These are phyloP conservation scores for Favolaschia claudopus DNA, from an alignment of 768 basidiomycete genomes.

Conservation along the genomic window DNA sequence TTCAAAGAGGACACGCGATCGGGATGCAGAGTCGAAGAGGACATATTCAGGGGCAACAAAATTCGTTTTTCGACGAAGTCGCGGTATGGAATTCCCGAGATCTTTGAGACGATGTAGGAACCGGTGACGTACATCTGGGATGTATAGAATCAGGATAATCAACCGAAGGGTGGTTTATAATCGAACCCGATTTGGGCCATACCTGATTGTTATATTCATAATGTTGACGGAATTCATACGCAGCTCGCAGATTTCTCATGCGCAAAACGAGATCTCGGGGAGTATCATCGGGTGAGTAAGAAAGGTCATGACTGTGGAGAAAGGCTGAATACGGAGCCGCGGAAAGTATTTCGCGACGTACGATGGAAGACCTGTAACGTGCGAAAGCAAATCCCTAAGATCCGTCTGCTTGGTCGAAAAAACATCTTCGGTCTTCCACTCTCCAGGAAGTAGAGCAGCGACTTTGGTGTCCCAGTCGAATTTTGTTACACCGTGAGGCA, in stretches of 20 bases:
- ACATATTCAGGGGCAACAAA: slow-evolving; percentile 49
- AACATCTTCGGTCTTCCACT: slow-evolving; percentile 49
- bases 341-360: slow-evolving; percentile 13
- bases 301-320: slow-evolving; percentile 36
- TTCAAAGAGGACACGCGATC: slow-evolving; percentile 38
- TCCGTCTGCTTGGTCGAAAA: slow-evolving; percentile 45
- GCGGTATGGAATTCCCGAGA: slow-evolving; percentile 31
- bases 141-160: not conserved
- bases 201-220: slow-evolving; percentile 45
- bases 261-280: slow-evolving; percentile 28
- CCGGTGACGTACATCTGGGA: slow-evolving; percentile 44
- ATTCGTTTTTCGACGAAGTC: slow-evolving; percentile 50
- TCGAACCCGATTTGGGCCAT: not conserved
- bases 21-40: slow-evolving; percentile 44
- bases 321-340: not conserved
- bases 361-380: slow-evolving; percentile 44
- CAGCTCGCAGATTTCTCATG: slow-evolving; percentile 34
- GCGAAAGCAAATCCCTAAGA: slow-evolving; percentile 43
- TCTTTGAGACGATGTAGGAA: slow-evolving; percentile 36
- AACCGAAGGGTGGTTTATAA: not conserved
- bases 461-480: slow-evolving; percentile 46
- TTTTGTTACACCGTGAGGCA: slow-evolving; percentile 38
- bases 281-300: slow-evolving; percentile 30
- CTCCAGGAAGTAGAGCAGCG: slow-evolving; percentile 41
- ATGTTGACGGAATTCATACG: slow-evolving; percentile 38